Base-by-base conservation (phyloP, 2,329 filamentous ascomycete species). In the Blastomyces gilchristii region DNA sequence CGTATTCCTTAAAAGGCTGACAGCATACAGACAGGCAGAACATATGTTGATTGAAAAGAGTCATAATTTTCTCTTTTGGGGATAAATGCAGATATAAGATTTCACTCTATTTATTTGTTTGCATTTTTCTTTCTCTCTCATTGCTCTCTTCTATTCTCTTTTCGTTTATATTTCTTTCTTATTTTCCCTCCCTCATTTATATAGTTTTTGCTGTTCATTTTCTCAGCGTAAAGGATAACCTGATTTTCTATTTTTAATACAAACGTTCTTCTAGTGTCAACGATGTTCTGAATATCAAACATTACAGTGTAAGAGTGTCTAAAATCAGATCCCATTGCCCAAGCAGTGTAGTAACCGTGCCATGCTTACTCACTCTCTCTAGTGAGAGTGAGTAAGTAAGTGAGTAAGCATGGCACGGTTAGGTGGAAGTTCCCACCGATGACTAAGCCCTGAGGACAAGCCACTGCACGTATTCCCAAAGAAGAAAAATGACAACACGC, bases 51-150 rank as follows among this genome's bases (percentile, higher is more conserved):
- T 49, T 22, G 43, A 49, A 59, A 49, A 28, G n/a, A 59, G 28
- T 25, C 41, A 50, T 47, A n/a, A 45, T 18, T 50, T 12, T 39
- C 22, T n/a, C 25, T 14, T 25, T 28, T 52, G 16, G 50, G 52
- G 52, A 22, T 53, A 34, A 62, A 49, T 62, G 43, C 31, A 39
- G 43, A 52, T 49, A 62, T 58, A 45, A 69, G 87, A 86, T 62
- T 62, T 61, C 28, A 39, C 31, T 22, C 11, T 64, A 47, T 62
- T 59, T 54, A 37, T 47, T 57, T 28, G 39, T 50, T 64, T 62
- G 25, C 53, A 58, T 22, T 5, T 59, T 12, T 14, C 31, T 28
- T 2, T 31, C 11, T 28, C 11, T 28, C 49, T 14, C 37, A 39
- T 39, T 39, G 37, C 14, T 45, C 7, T 45, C 25, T 58, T 16